These are phyloP conservation scores for Aureobasidium zeae DNA, from an alignment of 2,329 filamentous ascomycete species.

Conservation along the genomic window DNA sequence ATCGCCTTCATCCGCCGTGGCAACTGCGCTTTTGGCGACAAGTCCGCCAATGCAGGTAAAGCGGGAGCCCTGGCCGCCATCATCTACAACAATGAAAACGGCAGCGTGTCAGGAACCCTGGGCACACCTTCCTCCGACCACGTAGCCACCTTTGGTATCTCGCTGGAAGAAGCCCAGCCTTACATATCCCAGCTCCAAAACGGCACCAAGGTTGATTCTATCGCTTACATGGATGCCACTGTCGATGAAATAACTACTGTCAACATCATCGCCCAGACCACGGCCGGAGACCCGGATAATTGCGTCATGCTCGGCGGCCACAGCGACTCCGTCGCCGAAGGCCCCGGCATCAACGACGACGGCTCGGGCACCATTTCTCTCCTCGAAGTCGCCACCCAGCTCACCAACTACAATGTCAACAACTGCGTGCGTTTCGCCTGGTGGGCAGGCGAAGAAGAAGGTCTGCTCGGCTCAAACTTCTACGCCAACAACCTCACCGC, in stretches of 20 bases:
- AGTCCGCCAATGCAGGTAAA: conserved; percentile 57
- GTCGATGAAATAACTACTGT: conserved; percentile 39
- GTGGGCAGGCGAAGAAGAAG: conserved; percentile 57
- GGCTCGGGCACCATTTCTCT: conserved; percentile 57
- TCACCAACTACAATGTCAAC: conserved; percentile 63
- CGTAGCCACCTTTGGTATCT: conserved; percentile 60
- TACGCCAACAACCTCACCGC: conserved; percentile 45
- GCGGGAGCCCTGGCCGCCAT: conserved; percentile 63
- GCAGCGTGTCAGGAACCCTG: conserved; percentile 57
- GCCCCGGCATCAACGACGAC: conserved; percentile 70
- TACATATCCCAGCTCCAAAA: conserved; percentile 46
- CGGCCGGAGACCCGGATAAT: conserved; percentile 49
- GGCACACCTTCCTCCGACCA: conserved; percentile 41
- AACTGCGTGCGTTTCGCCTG: conserved; percentile 60
- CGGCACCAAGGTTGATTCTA: conserved; percentile 30
- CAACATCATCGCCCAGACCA: conserved; percentile 54
- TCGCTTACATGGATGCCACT: conserved; percentile 34
- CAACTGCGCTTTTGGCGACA: conserved; percentile 60
- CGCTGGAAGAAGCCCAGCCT: conserved; percentile 48
- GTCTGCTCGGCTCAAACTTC: conserved; percentile 51
- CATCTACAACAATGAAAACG: conserved; percentile 60
- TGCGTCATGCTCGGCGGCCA: conserved; percentile 52
- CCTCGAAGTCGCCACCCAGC: conserved; percentile 49
- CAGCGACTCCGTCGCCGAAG: conserved; percentile 51
- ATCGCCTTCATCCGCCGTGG: conserved; percentile 66